phyloP scores from a whole-genome alignment of 768 basidiomycete species.

The Termitomyces sp. region DNA sequence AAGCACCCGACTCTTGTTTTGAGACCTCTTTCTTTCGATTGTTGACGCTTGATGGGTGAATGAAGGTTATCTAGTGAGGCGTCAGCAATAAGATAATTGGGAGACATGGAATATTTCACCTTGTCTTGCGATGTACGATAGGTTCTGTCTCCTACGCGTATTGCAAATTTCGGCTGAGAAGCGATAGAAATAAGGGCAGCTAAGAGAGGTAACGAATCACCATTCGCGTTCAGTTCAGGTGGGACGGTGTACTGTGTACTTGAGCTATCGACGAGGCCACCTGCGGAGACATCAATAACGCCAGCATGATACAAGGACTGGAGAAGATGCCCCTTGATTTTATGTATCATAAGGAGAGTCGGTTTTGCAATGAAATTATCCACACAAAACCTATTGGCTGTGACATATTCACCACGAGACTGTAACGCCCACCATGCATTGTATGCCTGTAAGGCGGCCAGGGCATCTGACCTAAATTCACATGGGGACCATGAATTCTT shows the following conservation, averaged over 20 bases:
- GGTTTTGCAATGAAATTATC: constrained; percentile 89
- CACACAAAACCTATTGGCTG: constrained; percentile 70
- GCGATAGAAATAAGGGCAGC: constrained; percentile 83
- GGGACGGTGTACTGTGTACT: constrained; percentile 45
- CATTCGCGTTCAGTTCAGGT: constrained; percentile 63
- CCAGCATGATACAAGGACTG: constrained; percentile 76
- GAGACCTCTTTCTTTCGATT: constrained; percentile 47
- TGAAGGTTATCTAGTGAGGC: constrained; percentile 54
- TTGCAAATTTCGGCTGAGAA: constrained; percentile 86
- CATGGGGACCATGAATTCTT: constrained; percentile 77
- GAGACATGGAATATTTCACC: constrained; percentile 36
- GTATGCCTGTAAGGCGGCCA: constrained; percentile 77
- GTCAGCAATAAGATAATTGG: not conserved
- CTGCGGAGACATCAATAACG: constrained; percentile 76
- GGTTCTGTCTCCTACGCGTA: constrained; percentile 62
- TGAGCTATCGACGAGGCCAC: constrained; percentile 39
- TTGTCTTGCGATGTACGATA: constrained; percentile 80
- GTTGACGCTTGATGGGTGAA: constrained; percentile 88
- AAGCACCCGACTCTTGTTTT: constrained; percentile 20
- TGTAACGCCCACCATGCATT: constrained; percentile 78
- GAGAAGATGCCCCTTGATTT: constrained; percentile 73
- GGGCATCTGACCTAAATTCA: constrained; percentile 80
- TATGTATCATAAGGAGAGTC: constrained; percentile 76
- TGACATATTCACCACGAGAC: constrained; percentile 52
- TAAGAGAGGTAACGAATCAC: constrained; percentile 70